phyloP scores from a whole-genome alignment of 768 basidiomycete genomes.

The Suillus sp. region DNA sequence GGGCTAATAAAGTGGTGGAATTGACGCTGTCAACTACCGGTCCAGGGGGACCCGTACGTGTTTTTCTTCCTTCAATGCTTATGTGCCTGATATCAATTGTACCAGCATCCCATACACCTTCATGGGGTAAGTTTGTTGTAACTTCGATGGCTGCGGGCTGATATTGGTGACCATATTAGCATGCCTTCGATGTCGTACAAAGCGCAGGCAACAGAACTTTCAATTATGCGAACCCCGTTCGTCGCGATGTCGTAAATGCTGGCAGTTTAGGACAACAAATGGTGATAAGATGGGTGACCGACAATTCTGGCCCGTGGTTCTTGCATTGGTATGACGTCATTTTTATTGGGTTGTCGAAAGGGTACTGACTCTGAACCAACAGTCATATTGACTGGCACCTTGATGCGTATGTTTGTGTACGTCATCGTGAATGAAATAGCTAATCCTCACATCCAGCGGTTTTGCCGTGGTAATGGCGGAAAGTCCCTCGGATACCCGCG shows the following conservation, averaged over 20 bases:
- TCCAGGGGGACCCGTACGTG: constrained; percentile 6
- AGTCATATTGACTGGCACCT: constrained; percentile 27
- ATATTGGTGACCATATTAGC: constrained; percentile 27
- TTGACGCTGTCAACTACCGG: constrained; percentile 17
- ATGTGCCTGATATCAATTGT: constrained; percentile 1
- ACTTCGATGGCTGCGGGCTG: not conserved
- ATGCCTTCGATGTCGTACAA: constrained; percentile 47
- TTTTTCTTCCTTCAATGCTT: no score
- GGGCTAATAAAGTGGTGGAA: constrained; percentile 33
- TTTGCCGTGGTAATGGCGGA: constrained; percentile 36
- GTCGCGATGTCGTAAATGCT: constrained; percentile 46
- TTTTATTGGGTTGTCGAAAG: not conserved
- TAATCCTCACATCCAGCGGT: constrained; percentile 19
- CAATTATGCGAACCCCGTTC: constrained; percentile 56
- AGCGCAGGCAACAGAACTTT: constrained; percentile 39
- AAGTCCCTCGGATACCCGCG: constrained; percentile 17
- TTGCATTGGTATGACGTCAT: constrained; percentile 19
- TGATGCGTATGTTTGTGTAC: constrained; percentile 15
- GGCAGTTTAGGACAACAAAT: constrained; percentile 28
- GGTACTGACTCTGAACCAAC: not conserved
- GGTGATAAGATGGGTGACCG: constrained; percentile 49
- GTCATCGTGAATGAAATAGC: not conserved
- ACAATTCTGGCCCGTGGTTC: constrained; percentile 52
- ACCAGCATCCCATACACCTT: constrained; percentile 46
- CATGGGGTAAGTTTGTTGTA: constrained; percentile 38